phyloP scores from a whole-genome alignment of 139 green algal genomes.

The Chlamydomonas schloesseri region DNA sequence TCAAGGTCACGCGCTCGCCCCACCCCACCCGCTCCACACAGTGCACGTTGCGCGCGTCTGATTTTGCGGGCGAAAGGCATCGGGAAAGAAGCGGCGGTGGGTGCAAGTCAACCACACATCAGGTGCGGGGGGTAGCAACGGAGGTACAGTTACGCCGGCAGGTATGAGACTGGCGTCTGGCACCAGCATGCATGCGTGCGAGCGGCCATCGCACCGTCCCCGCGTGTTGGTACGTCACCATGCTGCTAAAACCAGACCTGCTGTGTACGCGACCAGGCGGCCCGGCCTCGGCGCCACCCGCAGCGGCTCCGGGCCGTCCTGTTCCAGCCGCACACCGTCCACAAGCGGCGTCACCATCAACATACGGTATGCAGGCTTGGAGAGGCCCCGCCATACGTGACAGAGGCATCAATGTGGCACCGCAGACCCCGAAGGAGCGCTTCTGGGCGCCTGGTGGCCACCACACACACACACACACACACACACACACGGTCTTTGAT shows the following conservation, averaged over 20 bases:
- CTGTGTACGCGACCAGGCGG: conserved; percentile 20
- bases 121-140: too few species aligned
- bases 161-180: too few species aligned
- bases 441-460: too few species aligned
- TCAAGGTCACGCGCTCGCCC: conserved; percentile 49
- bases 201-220: too few species aligned
- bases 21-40: conserved; percentile 42
- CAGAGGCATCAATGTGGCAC: too few species aligned
- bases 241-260: background rate
- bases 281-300: conserved; percentile 21
- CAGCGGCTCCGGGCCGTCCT: conserved; percentile 30
- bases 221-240: background rate
- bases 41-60: conserved; percentile 52
- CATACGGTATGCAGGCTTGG: background rate
- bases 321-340: too few species aligned
- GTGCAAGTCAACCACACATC: too few species aligned
- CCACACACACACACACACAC: too few species aligned
- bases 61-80: background rate
- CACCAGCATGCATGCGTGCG: too few species aligned
- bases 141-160: background rate
- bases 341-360: background rate
- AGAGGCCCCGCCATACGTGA: too few species aligned
- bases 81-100: background rate
- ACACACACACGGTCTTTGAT: too few species aligned
- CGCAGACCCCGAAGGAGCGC: too few species aligned